Evolutionary conservation across 352 stramenopile species (phyloP).

Genomic region (Globisporangium nodosum): DNA sequence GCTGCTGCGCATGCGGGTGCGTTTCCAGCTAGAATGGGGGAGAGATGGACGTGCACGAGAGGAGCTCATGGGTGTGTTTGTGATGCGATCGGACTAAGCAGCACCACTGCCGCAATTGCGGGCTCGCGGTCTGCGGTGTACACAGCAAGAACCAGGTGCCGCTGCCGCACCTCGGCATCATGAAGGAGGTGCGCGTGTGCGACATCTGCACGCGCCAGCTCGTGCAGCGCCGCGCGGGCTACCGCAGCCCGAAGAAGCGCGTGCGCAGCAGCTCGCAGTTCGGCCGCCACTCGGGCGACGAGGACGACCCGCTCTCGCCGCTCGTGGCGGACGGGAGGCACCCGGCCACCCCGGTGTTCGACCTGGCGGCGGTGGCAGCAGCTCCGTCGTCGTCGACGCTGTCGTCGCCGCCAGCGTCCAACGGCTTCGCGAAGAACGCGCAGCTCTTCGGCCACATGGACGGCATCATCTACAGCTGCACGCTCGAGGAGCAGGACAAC

Average conservation of each 20-base stretch:
- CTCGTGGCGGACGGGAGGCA: conserved; percentile 15
- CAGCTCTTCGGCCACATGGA: conserved; percentile 33
- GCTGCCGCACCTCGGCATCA: conserved; percentile 64
- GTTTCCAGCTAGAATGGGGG: conserved; percentile 4
- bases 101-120: conserved; percentile 67
- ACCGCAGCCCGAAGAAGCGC: conserved; percentile 39
- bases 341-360: conserved; percentile 3
- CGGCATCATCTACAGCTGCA: conserved; percentile 67
- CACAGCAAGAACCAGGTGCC: conserved; percentile 79
- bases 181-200: conserved; percentile 70
- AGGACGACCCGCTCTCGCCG: conserved; percentile 29
- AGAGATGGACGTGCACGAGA: background rate
- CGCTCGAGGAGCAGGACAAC: conserved; percentile 73
- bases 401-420: conserved; percentile 1
- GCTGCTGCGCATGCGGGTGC: conserved; percentile 41
- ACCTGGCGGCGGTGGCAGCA: background rate
- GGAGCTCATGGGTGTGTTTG: background rate
- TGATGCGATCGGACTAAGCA: conserved; percentile 6
- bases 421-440: conserved; percentile 4
- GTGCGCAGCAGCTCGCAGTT: conserved; percentile 12
- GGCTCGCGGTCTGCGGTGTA: conserved; percentile 55
- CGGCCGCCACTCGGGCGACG: conserved; percentile 12
- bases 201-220: conserved; percentile 66
- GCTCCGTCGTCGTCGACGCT: conserved; percentile 6
- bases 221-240: conserved; percentile 60